Base-by-base conservation (phyloP, 768 basidiomycete genomes). In the Trichaptum fuscoviolaceum region DNA sequence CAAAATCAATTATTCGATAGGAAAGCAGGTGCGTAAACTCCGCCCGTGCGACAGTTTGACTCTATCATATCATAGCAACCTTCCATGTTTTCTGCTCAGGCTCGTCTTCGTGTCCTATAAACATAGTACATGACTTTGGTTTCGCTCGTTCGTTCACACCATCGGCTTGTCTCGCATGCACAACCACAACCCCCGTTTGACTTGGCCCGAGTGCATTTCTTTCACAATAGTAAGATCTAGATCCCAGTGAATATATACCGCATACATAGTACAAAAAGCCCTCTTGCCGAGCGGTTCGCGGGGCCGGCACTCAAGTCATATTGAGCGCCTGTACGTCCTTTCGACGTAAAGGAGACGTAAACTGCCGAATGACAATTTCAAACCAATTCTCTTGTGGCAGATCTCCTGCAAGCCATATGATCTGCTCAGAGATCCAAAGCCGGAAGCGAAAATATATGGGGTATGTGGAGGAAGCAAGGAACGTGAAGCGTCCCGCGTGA, bases 341-440 rank as follows among this genome's bases (percentile, higher is more conserved):
- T 15, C 15, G 42, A 52, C 42, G 42, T 52, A 52, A 12, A 15
- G 42, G 20, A 52, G 12, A 20, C 42, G 42, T 52, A 52, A 52
- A 52, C 12, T 52, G 42, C 42, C 42, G 42, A 52, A 52, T 2
- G 42, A 52, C 42, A 52, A 52, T 52, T 52, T 52, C 12, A 20
- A 20, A 15, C 42, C 42, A 52, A 15, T 52, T 20, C 42, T 52
- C 42, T 52, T 52, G 42, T 52, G 42, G 42, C 42, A 52, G 42
- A 52, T 52, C 42, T 52, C 42, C 42, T 52, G 42, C 42, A 12
- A 52, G 20, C 6, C 42, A 52, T 52, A 52, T n/a, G n/a, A n/a
- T 52, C 42, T 52, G 42, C 42, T 52, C 42, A 52, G 42, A 52
- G 42, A 52, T 52, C 42, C 42, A 52, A 52, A 52, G 42, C 42